phyloP scores from a whole-genome alignment of 225 moss, liverwort and hornwort genomes.

The Ulota crispa region DNA sequence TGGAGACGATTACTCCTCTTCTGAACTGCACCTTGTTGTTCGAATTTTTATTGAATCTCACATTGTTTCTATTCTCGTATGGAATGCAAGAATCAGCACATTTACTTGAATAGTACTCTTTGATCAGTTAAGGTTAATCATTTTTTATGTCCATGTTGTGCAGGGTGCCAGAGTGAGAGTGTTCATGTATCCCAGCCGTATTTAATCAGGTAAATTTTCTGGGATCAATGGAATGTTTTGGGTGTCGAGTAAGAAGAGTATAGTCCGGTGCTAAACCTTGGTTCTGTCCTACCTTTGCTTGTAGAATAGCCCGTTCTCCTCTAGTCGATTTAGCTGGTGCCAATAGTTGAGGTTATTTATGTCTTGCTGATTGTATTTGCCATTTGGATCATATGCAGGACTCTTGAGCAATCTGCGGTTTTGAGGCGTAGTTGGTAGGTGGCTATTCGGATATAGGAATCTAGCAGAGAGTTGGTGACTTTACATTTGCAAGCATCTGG shows the following conservation, averaged over 20 bases:
- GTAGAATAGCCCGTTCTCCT: too few relatives aligned
- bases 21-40: not conserved
- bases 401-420: slow-evolving; percentile 27
- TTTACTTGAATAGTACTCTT: too few relatives aligned
- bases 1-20: too few relatives aligned
- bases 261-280: not conserved
- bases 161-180: slow-evolving; percentile 93
- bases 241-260: not conserved
- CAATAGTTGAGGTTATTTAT: too few relatives aligned
- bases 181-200: slow-evolving; percentile 89
- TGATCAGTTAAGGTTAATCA: not conserved
- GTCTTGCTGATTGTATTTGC: not conserved
- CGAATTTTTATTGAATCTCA: not conserved
- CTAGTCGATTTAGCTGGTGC: not conserved
- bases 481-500: slow-evolving; percentile 1
- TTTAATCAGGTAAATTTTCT: slow-evolving; percentile 43
- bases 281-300: not conserved
- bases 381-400: slow-evolving; percentile 14
- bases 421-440: slow-evolving; percentile 17
- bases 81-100: not conserved
- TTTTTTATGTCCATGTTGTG: not conserved
- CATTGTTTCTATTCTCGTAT: not conserved
- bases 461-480: not conserved
- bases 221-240: not conserved
- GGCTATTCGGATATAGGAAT: slow-evolving; percentile 11